A percentile compares a stretch with the other conserved stretches of the same genome.
These are phyloP conservation scores for Microsporum canis DNA, from an alignment of 2,329 filamentous ascomycete species.

Conservation along the genomic window DNA sequence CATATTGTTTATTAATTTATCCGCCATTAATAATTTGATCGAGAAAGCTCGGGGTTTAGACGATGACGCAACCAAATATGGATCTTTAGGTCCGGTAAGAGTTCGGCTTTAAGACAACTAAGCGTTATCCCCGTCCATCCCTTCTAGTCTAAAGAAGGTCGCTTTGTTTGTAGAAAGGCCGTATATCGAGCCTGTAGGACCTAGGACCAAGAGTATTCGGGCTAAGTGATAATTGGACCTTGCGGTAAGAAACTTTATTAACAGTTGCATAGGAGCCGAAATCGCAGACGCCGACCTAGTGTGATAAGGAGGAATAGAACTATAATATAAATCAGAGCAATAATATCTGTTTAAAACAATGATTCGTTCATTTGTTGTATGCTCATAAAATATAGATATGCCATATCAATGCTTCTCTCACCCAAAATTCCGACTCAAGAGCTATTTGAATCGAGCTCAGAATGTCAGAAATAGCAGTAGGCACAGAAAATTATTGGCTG, in stretches of 20 bases:
- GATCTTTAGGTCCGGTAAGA: no score
- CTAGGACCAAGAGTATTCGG: no score
- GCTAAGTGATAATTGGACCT: no score
- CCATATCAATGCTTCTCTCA: not conserved
- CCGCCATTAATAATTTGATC: no score
- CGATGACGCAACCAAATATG: no score
- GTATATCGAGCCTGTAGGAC: no score
- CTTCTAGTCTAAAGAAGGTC: no score
- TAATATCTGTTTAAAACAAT: not conserved
- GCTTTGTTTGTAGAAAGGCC: no score
- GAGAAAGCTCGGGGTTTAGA: no score
- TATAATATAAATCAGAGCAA: not conserved
- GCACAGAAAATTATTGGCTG: not conserved
- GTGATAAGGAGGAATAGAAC: no score
- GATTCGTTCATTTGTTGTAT: not conserved
- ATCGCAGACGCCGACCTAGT: not conserved
- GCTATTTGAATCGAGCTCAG: not conserved
- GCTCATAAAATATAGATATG: not conserved
- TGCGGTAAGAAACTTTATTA: not conserved
- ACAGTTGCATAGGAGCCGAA: not conserved
- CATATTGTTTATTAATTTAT: not conserved
- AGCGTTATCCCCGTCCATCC: no score
- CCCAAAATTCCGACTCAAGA: not conserved
- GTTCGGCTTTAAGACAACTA: no score
- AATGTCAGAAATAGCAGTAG: not conserved